Conservation (phyloP, 2,329 filamentous ascomycete genomes). For the Microdochium nivale region DNA sequence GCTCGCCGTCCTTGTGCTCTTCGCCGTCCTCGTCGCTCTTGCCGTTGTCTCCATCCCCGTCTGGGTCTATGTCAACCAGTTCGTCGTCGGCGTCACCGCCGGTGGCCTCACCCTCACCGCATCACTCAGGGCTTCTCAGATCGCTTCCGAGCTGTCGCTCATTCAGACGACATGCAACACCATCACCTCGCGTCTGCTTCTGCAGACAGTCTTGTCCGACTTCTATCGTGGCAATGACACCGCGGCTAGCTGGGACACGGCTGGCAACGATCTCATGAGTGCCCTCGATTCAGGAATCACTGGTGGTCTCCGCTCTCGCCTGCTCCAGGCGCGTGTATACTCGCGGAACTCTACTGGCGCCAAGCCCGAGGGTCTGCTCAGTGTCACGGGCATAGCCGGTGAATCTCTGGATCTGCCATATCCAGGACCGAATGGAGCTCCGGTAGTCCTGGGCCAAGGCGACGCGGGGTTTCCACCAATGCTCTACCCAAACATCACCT, state of each 20-base stretch:
- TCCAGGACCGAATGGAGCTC: slow-evolving; percentile 43
- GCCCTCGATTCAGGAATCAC: slow-evolving; percentile 56
- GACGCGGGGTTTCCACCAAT: slow-evolving; percentile 59
- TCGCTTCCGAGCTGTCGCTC: slow-evolving; percentile 70
- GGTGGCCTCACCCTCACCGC: slow-evolving; percentile 68
- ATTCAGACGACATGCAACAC: slow-evolving; percentile 67
- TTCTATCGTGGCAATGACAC: slow-evolving; percentile 50
- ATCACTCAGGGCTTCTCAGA: slow-evolving; percentile 75
- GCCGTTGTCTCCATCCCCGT: slow-evolving; percentile 74
- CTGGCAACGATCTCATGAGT: slow-evolving; percentile 58
- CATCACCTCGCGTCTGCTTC: slow-evolving; percentile 57
- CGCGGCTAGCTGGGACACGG: slow-evolving; percentile 49
- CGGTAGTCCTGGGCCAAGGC: slow-evolving; percentile 51
- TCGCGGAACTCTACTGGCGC: slow-evolving; percentile 56
- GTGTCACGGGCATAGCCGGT: slow-evolving; percentile 47
- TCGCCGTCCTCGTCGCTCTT: slow-evolving; percentile 66
- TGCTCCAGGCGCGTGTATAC: slow-evolving; percentile 68
- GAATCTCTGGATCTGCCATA: slow-evolving; percentile 55
- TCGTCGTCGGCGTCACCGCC: slow-evolving; percentile 42
- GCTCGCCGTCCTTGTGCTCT: slow-evolving; percentile 69
- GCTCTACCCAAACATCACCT: slow-evolving; percentile 75
- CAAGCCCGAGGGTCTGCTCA: slow-evolving; percentile 44
- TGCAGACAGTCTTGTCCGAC: slow-evolving; percentile 42
- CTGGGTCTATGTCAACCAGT: slow-evolving; percentile 49
- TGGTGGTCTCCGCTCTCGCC: slow-evolving; percentile 29